These are phyloP conservation scores for Cucumis cinereus DNA, from an alignment of 306 rosid species.

Conservation along the genomic window DNA sequence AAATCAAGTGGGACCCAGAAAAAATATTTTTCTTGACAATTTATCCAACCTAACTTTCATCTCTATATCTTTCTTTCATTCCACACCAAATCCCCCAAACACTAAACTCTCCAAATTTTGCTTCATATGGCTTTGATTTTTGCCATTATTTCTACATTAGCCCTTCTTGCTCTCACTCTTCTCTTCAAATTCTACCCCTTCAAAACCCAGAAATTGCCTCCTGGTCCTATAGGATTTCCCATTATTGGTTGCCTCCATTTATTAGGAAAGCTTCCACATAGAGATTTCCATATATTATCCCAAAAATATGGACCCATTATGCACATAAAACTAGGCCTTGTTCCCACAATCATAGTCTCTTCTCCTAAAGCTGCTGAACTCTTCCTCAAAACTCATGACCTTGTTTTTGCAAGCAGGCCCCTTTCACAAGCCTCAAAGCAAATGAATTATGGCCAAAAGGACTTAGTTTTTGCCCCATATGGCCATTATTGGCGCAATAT, in stretches of 20 bases:
- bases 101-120: no score
- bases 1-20: no score
- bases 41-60: no score
- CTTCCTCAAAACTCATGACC: slow-evolving; percentile 55
- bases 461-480: slow-evolving; percentile 24
- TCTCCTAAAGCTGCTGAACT: slow-evolving; percentile 58
- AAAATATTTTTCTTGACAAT: no score
- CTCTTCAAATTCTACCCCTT: not conserved
- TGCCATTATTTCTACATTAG: no score
- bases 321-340: slow-evolving; percentile 39
- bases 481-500: slow-evolving; percentile 68
- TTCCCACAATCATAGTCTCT: slow-evolving; percentile 43
- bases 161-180: not conserved
- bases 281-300: not conserved
- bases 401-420: slow-evolving; percentile 49
- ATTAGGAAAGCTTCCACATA: not conserved
- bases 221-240: not conserved
- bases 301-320: slow-evolving; percentile 19
- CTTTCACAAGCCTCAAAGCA: slow-evolving; percentile 19
- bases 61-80: no score
- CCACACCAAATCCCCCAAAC: no score
- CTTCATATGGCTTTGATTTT: not conserved
- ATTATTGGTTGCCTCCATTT: not conserved
- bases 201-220: not conserved
- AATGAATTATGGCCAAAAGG: slow-evolving; percentile 32